Conservation (phyloP, 208 protist species). For the Wallacemonas sp. region DNA sequence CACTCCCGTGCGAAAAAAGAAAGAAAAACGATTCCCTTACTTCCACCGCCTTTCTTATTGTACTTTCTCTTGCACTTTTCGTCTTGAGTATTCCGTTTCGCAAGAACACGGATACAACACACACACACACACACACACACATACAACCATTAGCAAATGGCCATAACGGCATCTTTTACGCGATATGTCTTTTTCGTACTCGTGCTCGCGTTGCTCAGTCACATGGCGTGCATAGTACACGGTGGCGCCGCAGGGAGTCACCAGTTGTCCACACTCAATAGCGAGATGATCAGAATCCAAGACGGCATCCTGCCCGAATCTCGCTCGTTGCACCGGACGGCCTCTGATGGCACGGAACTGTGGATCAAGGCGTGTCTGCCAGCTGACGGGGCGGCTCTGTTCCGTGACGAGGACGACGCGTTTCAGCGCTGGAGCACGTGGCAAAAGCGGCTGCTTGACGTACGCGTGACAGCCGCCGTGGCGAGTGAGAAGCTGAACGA, state of each 20-base stretch:
- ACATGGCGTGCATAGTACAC: too few relatives aligned
- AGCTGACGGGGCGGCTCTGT: slow-evolving; percentile 45
- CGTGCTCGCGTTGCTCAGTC: too few relatives aligned
- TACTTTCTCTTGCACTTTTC: too few relatives aligned
- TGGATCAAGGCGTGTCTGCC: slow-evolving; percentile 41
- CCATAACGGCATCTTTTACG: too few relatives aligned
- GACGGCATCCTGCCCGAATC: slow-evolving; percentile 29
- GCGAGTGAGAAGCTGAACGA: slow-evolving; percentile 8
- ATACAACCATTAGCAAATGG: too few relatives aligned
- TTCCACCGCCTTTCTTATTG: too few relatives aligned
- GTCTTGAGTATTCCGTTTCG: too few relatives aligned
- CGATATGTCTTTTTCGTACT: too few relatives aligned
- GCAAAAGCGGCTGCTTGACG: slow-evolving; percentile 17
- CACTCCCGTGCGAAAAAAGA: too few relatives aligned
- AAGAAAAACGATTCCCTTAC: slow-evolving; percentile 7
- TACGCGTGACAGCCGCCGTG: slow-evolving; percentile 8
- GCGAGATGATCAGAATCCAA: slow-evolving; percentile 4
- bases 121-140: too few relatives aligned
- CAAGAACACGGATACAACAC: not conserved
- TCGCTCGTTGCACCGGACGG: not conserved
- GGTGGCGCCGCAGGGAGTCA: too few relatives aligned
- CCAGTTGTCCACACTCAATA: too few relatives aligned
- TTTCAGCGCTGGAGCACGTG: slow-evolving; percentile 35
- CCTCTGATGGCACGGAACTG: slow-evolving; percentile 14
- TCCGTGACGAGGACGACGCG: slow-evolving; percentile 44